These are phyloP conservation scores for Cryptococcus depauperatus DNA, from an alignment of 1,284 basidiomycete genomes.

Conservation along the genomic window DNA sequence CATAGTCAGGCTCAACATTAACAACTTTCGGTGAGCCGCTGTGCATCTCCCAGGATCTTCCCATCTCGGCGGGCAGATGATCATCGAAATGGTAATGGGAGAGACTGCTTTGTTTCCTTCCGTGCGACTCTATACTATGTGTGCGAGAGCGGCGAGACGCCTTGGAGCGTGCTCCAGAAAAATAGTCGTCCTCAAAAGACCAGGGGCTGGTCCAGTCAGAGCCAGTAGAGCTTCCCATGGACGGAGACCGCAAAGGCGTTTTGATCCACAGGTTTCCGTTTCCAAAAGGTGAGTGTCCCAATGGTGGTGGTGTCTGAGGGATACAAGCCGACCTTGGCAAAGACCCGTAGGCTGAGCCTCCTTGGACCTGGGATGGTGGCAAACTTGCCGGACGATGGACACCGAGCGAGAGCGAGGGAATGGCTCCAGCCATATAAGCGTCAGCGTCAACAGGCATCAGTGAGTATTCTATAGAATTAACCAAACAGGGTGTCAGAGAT, in stretches of 20 bases:
- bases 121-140: not conserved
- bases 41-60: slow-evolving; percentile 10
- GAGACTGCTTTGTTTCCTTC: not conserved
- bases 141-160: not conserved
- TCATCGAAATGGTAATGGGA: slow-evolving; percentile 2
- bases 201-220: too few relatives aligned
- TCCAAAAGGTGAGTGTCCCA: not conserved
- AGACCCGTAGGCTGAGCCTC: not conserved
- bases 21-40: slow-evolving; percentile 13
- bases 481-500: too few relatives aligned
- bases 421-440: slow-evolving; percentile 29
- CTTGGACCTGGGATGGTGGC: not conserved
- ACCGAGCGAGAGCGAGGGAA: slow-evolving; percentile 27
- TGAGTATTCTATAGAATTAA: too few relatives aligned
- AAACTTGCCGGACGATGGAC: slow-evolving; percentile 18
- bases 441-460: slow-evolving; percentile 32
- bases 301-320: slow-evolving; percentile 3
- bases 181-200: too few relatives aligned
- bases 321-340: slow-evolving; percentile 2
- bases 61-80: not conserved
- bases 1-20: slow-evolving; percentile 9
- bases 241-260: not conserved
- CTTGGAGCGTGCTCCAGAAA: not conserved
- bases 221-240: too few relatives aligned
- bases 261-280: not conserved